phyloP scores from a whole-genome alignment of 495 filamentous ascomycete genomes.

The Trichoderma orchidacearum region DNA sequence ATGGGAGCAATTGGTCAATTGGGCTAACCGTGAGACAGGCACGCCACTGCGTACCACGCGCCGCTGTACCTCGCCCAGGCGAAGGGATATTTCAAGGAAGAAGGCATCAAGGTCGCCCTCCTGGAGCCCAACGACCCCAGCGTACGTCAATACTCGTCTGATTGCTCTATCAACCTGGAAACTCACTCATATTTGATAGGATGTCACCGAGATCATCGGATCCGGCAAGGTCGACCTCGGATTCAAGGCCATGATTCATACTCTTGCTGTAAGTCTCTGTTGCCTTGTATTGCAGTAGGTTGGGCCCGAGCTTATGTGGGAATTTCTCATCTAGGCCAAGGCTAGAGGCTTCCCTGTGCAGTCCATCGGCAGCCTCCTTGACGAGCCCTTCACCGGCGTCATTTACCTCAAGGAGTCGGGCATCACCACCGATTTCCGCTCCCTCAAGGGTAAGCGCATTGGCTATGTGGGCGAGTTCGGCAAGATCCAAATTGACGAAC shows the following conservation, averaged over 20 bases:
- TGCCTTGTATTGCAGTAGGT: no score
- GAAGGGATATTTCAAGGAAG: constrained; percentile 56
- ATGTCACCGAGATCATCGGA: constrained; percentile 63
- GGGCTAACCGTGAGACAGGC: constrained; percentile 28
- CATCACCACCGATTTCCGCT: constrained; percentile 49
- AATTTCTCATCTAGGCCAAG: constrained; percentile 35
- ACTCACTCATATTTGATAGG: constrained; percentile 4
- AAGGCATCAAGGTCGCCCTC: constrained; percentile 56
- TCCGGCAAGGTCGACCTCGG: constrained; percentile 58
- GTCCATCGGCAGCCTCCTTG: constrained; percentile 53
- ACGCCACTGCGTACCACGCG: constrained; percentile 61
- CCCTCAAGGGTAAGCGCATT: constrained; percentile 57
- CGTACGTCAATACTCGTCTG: constrained; percentile 15
- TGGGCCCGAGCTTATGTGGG: no score
- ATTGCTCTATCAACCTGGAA: background rate
- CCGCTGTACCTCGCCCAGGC: constrained; percentile 57
- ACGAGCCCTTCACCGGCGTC: constrained; percentile 61
- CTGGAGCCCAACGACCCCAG: constrained; percentile 58
- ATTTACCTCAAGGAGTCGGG: constrained; percentile 56
- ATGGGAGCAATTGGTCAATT: background rate
- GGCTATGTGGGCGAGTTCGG: constrained; percentile 64
- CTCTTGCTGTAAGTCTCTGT: constrained; percentile 40
- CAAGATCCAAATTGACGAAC: constrained; percentile 66
- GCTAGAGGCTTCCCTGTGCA: constrained; percentile 55
- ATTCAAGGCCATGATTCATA: constrained; percentile 69